Evolutionary conservation across 1,139 yeast species (phyloP), one percentile per base, ranked within the genome.

Genomic region (Taiozyma sp.): DNA sequence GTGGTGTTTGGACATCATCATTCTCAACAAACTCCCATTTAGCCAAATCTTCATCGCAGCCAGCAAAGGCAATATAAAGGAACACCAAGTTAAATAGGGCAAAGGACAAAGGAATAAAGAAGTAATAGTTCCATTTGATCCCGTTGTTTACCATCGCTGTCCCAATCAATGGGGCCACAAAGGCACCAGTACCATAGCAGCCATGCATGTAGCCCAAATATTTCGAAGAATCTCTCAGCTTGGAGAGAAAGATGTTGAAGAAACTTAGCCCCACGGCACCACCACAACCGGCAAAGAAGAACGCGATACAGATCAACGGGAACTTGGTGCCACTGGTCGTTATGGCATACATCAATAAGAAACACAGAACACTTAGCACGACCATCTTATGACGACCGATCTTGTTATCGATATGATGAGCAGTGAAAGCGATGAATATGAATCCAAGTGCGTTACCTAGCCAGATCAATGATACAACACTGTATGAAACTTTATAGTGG

Each of bases 211-310:
- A 65, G 0, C 86, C 82, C 52, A 83, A 65, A 49, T 75, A 74
- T 43, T 70, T 74, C 14, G 81, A 72, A 43, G 76, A 72, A 47
- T 58, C 52, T 22, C 49, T 42, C 42, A 82, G 67, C 46, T 77
- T 67, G 7, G 83, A 72, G 53, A 30, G 14, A 4, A 30, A 30
- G 7, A 30, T 13, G 7, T 30, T 30, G 34, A 75, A 73, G 53
- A 80, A 83, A 5, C 85, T 76, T 39, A 79, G 69, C 2, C 76
- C 73, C n/a, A 73, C 65, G 1, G 86, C 88, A 34, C 72, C 62
- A 0, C 88, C 89, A 44, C 79, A 61, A 0, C 88, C 88, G 3
- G 83, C 83, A 56, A 81, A 67, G 61, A 77, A 79, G 58, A 76
- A 81, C 0, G 74, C 85, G 42, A 74, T 62, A 16, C 79, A 81